phyloP scores from a whole-genome alignment of 1,284 basidiomycete species.

The Trametes versicolor region DNA sequence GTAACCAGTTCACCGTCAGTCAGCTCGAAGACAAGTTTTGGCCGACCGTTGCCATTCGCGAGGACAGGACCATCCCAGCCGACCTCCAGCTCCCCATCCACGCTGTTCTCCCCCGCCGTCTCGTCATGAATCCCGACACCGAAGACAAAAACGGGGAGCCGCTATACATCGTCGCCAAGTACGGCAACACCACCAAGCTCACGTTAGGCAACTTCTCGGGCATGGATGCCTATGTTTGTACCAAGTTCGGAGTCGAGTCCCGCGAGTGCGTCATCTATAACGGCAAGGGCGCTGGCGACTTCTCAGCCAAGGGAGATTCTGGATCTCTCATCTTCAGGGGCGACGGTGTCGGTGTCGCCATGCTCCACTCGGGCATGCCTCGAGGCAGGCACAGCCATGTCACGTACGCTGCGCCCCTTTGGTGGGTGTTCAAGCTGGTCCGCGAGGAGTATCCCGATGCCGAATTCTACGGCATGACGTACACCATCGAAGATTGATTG shows the following conservation, averaged over 20 bases:
- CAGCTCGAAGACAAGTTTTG: constrained; percentile 43
- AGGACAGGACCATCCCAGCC: constrained; percentile 37
- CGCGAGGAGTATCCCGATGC: constrained; percentile 3
- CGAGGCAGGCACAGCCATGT: constrained; percentile 37
- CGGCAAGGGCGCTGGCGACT: constrained; percentile 32
- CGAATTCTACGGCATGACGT: constrained; percentile 18
- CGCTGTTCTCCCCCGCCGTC: constrained; percentile 30
- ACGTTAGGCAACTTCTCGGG: constrained; percentile 40
- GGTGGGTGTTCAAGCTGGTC: constrained; percentile 39
- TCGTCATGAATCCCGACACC: constrained; percentile 1
- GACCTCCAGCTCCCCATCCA: constrained; percentile 40
- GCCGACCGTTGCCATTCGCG: constrained; percentile 33
- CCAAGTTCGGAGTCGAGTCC: constrained; percentile 22
- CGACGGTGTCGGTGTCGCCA: constrained; percentile 35
- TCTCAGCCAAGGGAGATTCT: constrained; percentile 41
- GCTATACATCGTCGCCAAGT: constrained; percentile 41
- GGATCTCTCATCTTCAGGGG: constrained; percentile 42
- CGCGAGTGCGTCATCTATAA: constrained; percentile 34
- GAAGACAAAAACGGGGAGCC: constrained; percentile 33
- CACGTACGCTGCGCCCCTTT: constrained; percentile 38
- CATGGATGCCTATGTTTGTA: constrained; percentile 36
- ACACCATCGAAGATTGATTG: constrained; percentile 5
- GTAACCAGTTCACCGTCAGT: constrained; percentile 19
- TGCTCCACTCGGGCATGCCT: constrained; percentile 42
- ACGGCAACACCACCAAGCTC: constrained; percentile 41